A percentile compares a stretch with the other conserved stretches of the same genome.
phyloP scores from a whole-genome alignment of 768 basidiomycete genomes.

The Albatrellus ellisii region DNA sequence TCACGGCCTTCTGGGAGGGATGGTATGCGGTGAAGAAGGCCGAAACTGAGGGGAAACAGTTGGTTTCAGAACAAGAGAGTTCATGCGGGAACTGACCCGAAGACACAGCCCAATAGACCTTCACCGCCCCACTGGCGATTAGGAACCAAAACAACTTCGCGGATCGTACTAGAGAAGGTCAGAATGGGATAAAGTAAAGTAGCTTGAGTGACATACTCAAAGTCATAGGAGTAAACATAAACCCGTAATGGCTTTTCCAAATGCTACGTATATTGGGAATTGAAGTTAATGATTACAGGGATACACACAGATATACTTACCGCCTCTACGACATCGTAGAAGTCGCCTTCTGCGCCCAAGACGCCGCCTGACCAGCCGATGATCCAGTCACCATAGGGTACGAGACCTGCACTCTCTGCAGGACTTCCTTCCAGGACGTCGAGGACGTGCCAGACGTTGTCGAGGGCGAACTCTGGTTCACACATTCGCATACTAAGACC shows the following conservation, averaged over 20 bases:
- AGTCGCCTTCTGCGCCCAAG: conserved; percentile 83
- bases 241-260: conserved; percentile 87
- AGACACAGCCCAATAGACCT: conserved; percentile 88
- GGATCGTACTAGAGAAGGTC: conserved; percentile 47
- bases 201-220: conserved; percentile 52
- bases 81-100: conserved; percentile 49
- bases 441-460: conserved; percentile 96
- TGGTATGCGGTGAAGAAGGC: conserved; percentile 88
- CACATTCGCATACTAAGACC: conserved; percentile 93
- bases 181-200: conserved; percentile 2
- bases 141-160: conserved; percentile 90
- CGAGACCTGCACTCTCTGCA: conserved; percentile 91
- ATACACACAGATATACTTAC: conserved; percentile 32
- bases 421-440: conserved; percentile 95
- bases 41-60: conserved; percentile 45
- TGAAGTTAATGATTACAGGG: not conserved
- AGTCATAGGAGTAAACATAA: conserved; percentile 95
- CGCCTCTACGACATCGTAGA: conserved; percentile 90
- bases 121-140: conserved; percentile 98
- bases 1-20: conserved; percentile 49
- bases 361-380: conserved; percentile 94
- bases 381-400: conserved; percentile 76
- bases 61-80: conserved; percentile 1
- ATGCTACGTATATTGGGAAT: conserved; percentile 39
- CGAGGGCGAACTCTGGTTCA: conserved; percentile 74